Evolutionary conservation across 1,284 basidiomycete species (phyloP).

Genomic region (Sparassis latifolia): DNA sequence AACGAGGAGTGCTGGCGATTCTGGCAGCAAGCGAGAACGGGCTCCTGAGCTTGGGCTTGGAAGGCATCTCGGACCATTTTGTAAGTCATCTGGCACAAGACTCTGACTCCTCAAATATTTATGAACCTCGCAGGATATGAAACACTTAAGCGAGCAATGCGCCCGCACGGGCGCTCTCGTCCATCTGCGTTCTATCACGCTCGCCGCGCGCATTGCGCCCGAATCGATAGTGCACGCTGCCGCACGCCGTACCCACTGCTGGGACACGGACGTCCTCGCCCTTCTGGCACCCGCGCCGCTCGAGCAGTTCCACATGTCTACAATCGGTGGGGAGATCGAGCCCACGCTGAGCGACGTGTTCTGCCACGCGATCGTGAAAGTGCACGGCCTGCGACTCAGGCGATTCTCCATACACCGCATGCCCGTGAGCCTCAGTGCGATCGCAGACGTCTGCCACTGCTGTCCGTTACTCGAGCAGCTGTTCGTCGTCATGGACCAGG

Average conservation of each 20-base stretch:
- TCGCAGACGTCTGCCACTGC: constrained; percentile 47
- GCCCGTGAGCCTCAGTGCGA: constrained; percentile 39
- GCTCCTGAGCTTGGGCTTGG: constrained; percentile 48
- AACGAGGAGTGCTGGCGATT: constrained; percentile 47
- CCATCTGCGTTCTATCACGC: constrained; percentile 47
- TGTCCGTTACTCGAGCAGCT: constrained; percentile 52
- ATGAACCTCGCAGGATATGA: constrained; percentile 39
- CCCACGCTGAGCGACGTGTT: constrained; percentile 38
- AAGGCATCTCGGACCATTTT: constrained; percentile 56
- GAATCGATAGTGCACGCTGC: constrained; percentile 7
- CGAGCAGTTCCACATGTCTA: constrained; percentile 56
- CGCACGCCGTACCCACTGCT: constrained; percentile 16
- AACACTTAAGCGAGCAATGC: constrained; percentile 36
- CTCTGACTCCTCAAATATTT: no score
- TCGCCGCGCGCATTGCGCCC: constrained; percentile 38
- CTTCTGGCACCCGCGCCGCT: constrained; percentile 46
- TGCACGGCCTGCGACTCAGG: constrained; percentile 44
- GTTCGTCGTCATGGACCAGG: constrained; percentile 48
- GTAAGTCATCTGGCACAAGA: constrained; percentile 31
- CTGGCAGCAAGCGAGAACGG: constrained; percentile 37
- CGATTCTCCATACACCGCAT: constrained; percentile 61
- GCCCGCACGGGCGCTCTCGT: constrained; percentile 29
- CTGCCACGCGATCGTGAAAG: constrained; percentile 40
- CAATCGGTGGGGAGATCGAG: constrained; percentile 36
- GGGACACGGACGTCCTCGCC: constrained; percentile 36